Conservation (phyloP, 2,329 filamentous ascomycete genomes). For the Talaromyces islandicus region DNA sequence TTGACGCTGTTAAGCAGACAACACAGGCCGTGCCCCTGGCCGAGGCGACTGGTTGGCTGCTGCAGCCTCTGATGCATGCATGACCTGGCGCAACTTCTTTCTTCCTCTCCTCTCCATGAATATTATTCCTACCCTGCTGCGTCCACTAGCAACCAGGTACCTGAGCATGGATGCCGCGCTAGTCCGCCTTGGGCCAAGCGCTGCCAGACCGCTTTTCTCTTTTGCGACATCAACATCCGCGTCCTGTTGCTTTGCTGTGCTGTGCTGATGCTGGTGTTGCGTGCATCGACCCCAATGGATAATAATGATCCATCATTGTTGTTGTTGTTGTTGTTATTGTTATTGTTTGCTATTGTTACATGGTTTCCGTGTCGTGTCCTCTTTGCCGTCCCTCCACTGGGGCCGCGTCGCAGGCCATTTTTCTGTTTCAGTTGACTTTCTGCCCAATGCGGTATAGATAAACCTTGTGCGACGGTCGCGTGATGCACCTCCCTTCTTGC, state of each 20-base stretch:
- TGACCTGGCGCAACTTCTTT: background rate
- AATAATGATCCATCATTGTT: background rate
- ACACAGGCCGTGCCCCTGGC: background rate
- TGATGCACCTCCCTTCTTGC: background rate
- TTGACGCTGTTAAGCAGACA: no score
- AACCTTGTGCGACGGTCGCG: background rate
- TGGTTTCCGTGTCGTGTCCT: background rate
- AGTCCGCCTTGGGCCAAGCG: slow-evolving; percentile 3
- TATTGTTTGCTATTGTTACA: background rate
- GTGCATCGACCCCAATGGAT: background rate
- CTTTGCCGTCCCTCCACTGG: background rate
- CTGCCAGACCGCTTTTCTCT: slow-evolving; percentile 9
- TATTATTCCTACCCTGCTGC: no score
- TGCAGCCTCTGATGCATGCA: background rate
- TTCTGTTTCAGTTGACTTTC: slow-evolving; percentile 1
- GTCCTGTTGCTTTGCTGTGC: background rate
- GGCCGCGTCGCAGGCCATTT: background rate
- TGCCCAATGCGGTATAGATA: background rate
- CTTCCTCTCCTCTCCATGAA: no score
- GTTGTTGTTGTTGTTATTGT: background rate
- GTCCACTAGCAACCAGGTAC: slow-evolving; percentile 1
- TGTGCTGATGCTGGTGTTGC: background rate
- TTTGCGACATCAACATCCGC: background rate
- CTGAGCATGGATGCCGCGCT: background rate
- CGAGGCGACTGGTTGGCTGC: background rate